phyloP scores from a whole-genome alignment of 2,329 filamentous ascomycete genomes.

The Fusarium falciforme region DNA sequence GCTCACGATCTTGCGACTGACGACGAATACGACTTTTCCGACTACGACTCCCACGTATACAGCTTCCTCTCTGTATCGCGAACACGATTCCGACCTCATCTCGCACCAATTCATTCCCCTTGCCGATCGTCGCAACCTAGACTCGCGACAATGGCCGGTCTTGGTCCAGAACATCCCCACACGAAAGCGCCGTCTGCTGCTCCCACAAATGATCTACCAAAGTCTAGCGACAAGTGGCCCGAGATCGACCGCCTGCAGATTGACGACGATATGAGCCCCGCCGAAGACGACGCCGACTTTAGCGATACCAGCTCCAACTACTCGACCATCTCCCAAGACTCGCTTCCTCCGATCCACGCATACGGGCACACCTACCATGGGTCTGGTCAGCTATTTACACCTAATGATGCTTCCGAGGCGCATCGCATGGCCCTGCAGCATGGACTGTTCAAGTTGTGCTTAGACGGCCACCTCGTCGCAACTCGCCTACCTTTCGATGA shows the following conservation, averaged over 20 bases:
- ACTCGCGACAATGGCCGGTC: slow-evolving; percentile 27
- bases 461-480: slow-evolving; percentile 47
- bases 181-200: slow-evolving; percentile 16
- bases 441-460: slow-evolving; percentile 49
- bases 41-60: background rate
- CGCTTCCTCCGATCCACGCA: slow-evolving; percentile 47
- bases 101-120: slow-evolving; percentile 1
- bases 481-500: slow-evolving; percentile 47
- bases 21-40: slow-evolving; percentile 7
- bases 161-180: slow-evolving; percentile 14
- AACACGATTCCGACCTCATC: background rate
- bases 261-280: slow-evolving; percentile 25
- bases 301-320: slow-evolving; percentile 49
- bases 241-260: slow-evolving; percentile 17
- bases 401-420: slow-evolving; percentile 50
- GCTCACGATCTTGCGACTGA: background rate
- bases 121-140: slow-evolving; percentile 17
- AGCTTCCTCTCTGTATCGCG: background rate
- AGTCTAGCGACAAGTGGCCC: slow-evolving; percentile 13
- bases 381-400: slow-evolving; percentile 48
- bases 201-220: slow-evolving; percentile 11
- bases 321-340: slow-evolving; percentile 50
- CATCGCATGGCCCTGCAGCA: slow-evolving; percentile 49
- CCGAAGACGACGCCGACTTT: slow-evolving; percentile 39
- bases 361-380: slow-evolving; percentile 53